These are phyloP conservation scores for Pilatotrama ljubarskyi DNA, from an alignment of 768 basidiomycete species.

Conservation along the genomic window DNA sequence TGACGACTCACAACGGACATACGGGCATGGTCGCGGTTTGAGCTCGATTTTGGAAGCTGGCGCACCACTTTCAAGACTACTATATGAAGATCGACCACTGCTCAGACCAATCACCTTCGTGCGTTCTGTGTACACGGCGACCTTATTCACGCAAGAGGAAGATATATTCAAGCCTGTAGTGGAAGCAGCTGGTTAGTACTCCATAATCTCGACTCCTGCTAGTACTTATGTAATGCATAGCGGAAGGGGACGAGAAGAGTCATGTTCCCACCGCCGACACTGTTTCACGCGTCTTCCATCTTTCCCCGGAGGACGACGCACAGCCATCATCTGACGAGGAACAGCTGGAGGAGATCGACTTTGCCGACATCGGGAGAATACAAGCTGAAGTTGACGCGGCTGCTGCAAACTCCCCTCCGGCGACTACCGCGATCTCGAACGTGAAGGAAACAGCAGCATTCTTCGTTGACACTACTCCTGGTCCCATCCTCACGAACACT, in stretches of 20 bases:
- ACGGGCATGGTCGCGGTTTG: slow-evolving; percentile 19
- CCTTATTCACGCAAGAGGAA: slow-evolving; percentile 56
- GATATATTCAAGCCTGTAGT: slow-evolving; percentile 58
- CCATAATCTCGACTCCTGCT: neutral
- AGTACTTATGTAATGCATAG: slow-evolving; percentile 31
- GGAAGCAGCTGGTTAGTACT: slow-evolving; percentile 49
- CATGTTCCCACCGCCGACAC: slow-evolving; percentile 72
- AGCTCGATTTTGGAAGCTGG: slow-evolving; percentile 37
- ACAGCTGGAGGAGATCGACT: slow-evolving; percentile 50
- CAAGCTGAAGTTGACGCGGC: slow-evolving; percentile 42
- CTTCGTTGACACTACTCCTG: slow-evolving; percentile 36
- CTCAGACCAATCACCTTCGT: slow-evolving; percentile 74
- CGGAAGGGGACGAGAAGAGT: slow-evolving; percentile 46
- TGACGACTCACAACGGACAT: neutral
- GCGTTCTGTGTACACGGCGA: slow-evolving; percentile 50
- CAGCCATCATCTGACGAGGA: slow-evolving; percentile 14
- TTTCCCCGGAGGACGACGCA: slow-evolving; percentile 1
- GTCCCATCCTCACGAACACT: neutral
- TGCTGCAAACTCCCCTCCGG: neutral
- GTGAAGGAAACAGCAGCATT: slow-evolving; percentile 40
- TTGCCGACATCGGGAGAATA: slow-evolving; percentile 56
- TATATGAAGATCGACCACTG: slow-evolving; percentile 59
- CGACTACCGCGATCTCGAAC: slow-evolving; percentile 4
- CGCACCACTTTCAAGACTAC: slow-evolving; percentile 54
- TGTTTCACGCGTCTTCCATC: slow-evolving; percentile 62